Percentiles rank a stretch among this genome's conserved stretches.
These are phyloP conservation scores for Phytophthora sansomeana DNA, from an alignment of 352 stramenopile genomes.

Conservation along the genomic window DNA sequence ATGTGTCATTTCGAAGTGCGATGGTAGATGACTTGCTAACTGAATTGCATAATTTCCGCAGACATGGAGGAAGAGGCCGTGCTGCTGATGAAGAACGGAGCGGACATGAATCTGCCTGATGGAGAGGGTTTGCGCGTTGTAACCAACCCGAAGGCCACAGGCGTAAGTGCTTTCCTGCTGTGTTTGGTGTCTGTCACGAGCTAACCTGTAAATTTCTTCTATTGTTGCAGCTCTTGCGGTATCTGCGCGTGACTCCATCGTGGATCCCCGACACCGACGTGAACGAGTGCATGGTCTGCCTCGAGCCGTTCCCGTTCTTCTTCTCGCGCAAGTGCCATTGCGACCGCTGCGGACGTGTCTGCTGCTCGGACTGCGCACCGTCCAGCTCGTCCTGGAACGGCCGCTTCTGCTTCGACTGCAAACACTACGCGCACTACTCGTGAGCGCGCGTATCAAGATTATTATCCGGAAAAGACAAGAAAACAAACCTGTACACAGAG, in stretches of 20 bases:
- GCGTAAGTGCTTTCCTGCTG: conserved; percentile 43
- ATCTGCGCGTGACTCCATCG: conserved; percentile 61
- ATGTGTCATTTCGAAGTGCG: not conserved
- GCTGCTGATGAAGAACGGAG: conserved; percentile 68
- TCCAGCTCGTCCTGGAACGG: conserved; percentile 77
- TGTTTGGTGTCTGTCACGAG: not conserved
- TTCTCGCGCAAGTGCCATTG: conserved; percentile 82
- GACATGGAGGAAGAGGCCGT: conserved; percentile 71
- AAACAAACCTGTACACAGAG: conserved; percentile 17
- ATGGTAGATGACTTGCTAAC: conserved; percentile 7
- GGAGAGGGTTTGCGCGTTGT: conserved; percentile 65
- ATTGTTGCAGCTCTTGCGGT: conserved; percentile 53
- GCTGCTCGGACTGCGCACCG: conserved; percentile 77
- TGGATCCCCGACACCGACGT: conserved; percentile 72
- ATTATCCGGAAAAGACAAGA: not conserved
- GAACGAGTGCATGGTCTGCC: conserved; percentile 74
- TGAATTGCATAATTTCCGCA: conserved; percentile 25
- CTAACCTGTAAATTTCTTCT: conserved; percentile 12
- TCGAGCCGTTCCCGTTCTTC: conserved; percentile 74
- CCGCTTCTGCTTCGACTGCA: conserved; percentile 82
- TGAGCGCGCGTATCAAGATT: conserved; percentile 26
- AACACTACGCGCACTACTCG: conserved; percentile 68
- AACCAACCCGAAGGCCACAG: conserved; percentile 62
- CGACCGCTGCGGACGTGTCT: conserved; percentile 76
- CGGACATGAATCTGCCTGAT: conserved; percentile 77